A percentile compares a stretch with the other conserved stretches of the same genome.
Conservation (phyloP, 2,329 filamentous ascomycete genomes). For the Nemania serpens region DNA sequence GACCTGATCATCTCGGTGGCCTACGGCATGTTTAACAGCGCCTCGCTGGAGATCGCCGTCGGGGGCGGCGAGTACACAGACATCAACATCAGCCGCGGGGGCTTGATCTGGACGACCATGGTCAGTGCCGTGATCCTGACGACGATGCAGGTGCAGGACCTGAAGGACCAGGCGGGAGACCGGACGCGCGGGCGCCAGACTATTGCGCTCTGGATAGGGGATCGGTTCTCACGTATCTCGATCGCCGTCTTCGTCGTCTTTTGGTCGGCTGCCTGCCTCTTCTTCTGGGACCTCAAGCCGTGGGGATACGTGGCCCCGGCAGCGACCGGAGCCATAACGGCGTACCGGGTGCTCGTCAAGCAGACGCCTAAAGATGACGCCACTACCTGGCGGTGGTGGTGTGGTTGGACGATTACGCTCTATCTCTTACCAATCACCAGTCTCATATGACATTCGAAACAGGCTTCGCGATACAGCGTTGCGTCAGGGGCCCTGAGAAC, state of each 20-base stretch:
- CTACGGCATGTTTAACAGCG: constrained; percentile 35
- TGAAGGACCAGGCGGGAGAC: constrained; percentile 37
- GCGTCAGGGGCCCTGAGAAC: background rate
- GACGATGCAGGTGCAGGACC: constrained; percentile 37
- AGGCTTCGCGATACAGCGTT: background rate
- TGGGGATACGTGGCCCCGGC: constrained; percentile 20
- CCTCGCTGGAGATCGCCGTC: constrained; percentile 31
- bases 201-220: constrained; percentile 32
- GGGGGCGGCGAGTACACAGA: constrained; percentile 27
- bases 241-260: constrained; percentile 30
- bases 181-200: constrained; percentile 32
- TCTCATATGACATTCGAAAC: constrained; percentile 18
- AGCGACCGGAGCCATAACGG: constrained; percentile 19
- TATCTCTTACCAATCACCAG: constrained; percentile 27
- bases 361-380: constrained; percentile 26
- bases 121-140: constrained; percentile 35
- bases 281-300: constrained; percentile 27
- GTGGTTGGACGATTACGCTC: constrained; percentile 29
- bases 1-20: constrained; percentile 33
- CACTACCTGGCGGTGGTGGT: constrained; percentile 29
- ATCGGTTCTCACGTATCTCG: constrained; percentile 26
- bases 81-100: constrained; percentile 24
- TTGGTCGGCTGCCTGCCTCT: constrained; percentile 26
- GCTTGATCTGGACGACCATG: constrained; percentile 31
- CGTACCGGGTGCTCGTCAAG: constrained; percentile 23